Evolutionary conservation across 1,284 basidiomycete species (phyloP).

Genomic region (Heterobasidion annosum): DNA sequence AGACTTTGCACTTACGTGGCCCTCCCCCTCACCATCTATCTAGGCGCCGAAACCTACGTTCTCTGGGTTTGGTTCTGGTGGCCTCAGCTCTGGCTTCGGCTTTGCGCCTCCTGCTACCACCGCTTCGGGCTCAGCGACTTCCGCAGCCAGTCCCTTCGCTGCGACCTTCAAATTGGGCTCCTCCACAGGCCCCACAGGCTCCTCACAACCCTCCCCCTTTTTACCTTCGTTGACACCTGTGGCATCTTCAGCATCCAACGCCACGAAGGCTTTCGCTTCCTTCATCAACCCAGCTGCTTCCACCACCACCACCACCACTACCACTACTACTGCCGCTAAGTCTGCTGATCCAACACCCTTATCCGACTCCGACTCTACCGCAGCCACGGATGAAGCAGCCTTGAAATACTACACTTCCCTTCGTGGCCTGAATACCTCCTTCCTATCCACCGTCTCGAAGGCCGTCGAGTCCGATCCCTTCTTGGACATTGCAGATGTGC

Average conservation of each 20-base stretch:
- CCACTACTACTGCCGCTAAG: slow-evolving; percentile 8
- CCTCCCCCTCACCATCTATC: not conserved
- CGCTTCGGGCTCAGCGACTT: not conserved
- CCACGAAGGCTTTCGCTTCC: slow-evolving; percentile 25
- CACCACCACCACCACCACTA: slow-evolving; percentile 13
- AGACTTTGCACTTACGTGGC: not conserved
- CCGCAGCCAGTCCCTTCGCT: not conserved
- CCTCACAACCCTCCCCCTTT: not conserved
- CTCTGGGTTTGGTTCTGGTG: slow-evolving; percentile 32
- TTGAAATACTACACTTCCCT: slow-evolving; percentile 64
- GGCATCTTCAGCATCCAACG: slow-evolving; percentile 22
- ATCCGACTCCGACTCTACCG: slow-evolving; percentile 7
- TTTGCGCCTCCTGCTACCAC: slow-evolving; percentile 1
- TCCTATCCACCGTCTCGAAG: slow-evolving; percentile 54
- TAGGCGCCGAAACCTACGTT: slow-evolving; percentile 18
- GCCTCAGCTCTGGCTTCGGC: slow-evolving; percentile 12
- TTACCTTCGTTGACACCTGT: slow-evolving; percentile 10
- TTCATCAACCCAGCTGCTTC: slow-evolving; percentile 17
- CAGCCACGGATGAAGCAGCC: slow-evolving; percentile 24
- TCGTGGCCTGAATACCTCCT: slow-evolving; percentile 73
- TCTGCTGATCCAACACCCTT: slow-evolving; percentile 9
- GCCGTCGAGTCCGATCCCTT: slow-evolving; percentile 72
- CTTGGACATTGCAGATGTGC: slow-evolving; percentile 49
- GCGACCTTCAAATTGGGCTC: not conserved
- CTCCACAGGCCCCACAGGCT: not conserved